These are phyloP conservation scores for Pulveroboletus sp. DNA, from an alignment of 768 basidiomycete genomes.

Conservation along the genomic window DNA sequence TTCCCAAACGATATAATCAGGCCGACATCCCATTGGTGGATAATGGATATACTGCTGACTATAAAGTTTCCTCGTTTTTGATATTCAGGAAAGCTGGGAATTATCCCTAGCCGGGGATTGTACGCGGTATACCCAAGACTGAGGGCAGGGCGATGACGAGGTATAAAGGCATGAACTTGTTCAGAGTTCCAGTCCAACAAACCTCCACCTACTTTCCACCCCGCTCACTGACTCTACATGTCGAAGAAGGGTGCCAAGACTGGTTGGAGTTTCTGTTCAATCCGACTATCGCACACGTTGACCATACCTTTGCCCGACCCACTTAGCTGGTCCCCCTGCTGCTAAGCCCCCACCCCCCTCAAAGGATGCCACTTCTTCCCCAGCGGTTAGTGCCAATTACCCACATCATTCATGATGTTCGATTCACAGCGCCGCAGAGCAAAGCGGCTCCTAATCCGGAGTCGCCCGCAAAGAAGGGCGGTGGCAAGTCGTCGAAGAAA, in stretches of 20 bases:
- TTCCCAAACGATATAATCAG: constrained; percentile 12
- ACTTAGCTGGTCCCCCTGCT: constrained; percentile 14
- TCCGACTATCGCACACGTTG: constrained; percentile 4
- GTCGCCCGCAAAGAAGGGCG: constrained; percentile 29
- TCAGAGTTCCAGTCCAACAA: neutral
- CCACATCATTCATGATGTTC: neutral
- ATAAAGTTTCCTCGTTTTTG: neutral
- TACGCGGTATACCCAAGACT: constrained; percentile 21
- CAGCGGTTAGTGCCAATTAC: constrained; percentile 10
- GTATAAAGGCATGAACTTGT: constrained; percentile 20
- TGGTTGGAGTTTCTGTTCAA: constrained; percentile 21
- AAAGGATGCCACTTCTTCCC: constrained; percentile 17
- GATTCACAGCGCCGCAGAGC: constrained; percentile 12
- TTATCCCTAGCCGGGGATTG: neutral
- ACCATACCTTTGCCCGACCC: constrained; percentile 7
- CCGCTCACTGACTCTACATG: constrained; percentile 17
- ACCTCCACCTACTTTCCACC: neutral
- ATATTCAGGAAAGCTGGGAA: constrained; percentile 7
- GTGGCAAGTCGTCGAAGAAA: constrained; percentile 28
- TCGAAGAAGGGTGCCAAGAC: constrained; percentile 24
- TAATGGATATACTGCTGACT: neutral
- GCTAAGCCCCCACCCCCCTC: constrained; percentile 21
- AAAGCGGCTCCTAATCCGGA: constrained; percentile 22
- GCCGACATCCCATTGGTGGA: constrained; percentile 7
- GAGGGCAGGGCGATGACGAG: constrained; percentile 26